Evolutionary conservation across 345 rosid species (phyloP).

Genomic region (Syzygium oleosum): DNA sequence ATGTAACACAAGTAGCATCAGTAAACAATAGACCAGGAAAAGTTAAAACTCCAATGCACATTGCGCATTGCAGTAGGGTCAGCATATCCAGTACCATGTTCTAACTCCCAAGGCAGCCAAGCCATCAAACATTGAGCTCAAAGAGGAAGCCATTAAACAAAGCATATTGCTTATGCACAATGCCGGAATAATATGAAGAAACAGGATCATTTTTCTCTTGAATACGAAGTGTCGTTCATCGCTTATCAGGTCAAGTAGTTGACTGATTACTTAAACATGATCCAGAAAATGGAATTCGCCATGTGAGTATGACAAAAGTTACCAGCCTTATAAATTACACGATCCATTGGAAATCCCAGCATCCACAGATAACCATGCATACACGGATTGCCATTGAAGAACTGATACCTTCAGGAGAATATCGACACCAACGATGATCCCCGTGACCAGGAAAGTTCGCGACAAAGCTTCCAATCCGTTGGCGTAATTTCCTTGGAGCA

Average conservation of each 20-base stretch:
- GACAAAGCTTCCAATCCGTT: conserved; percentile 78
- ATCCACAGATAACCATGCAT: neutral
- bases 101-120: neutral
- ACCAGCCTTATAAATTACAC: neutral
- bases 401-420: conserved; percentile 63
- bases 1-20: neutral
- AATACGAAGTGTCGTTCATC: neutral
- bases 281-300: neutral
- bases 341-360: neutral
- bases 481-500: conserved; percentile 77
- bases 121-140: neutral
- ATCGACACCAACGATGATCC: conserved; percentile 60
- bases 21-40: neutral
- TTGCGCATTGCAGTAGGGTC: neutral
- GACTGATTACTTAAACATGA: neutral
- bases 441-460: conserved; percentile 67
- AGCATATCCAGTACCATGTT: neutral
- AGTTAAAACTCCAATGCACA: neutral
- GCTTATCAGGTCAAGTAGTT: neutral
- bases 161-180: neutral
- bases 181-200: neutral
- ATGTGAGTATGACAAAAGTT: neutral
- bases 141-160: neutral
- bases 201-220: neutral
- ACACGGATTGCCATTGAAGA: neutral